phyloP scores from a whole-genome alignment of 768 basidiomycete genomes.

The Neoboletus subvelutipes region DNA sequence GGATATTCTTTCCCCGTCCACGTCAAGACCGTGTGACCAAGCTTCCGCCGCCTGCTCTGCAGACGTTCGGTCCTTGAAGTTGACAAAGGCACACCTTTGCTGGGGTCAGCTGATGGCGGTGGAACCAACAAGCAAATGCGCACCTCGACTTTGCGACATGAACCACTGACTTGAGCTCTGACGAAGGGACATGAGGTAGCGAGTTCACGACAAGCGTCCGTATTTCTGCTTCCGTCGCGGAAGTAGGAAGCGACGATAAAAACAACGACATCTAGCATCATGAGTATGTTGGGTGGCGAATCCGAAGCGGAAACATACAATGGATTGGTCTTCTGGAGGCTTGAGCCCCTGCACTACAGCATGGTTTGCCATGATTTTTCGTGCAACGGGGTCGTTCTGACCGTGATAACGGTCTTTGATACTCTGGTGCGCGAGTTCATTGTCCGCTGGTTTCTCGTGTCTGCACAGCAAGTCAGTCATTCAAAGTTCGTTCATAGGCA shows the following conservation, averaged over 20 bases:
- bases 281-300: conserved; percentile 2
- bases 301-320: conserved; percentile 54
- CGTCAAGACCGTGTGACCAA: conserved; percentile 88
- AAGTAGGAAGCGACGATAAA: conserved; percentile 68
- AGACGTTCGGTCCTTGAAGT: conserved; percentile 78
- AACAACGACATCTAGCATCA: conserved; percentile 75
- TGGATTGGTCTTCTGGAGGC: conserved; percentile 82
- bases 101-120: neutral
- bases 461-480: conserved; percentile 36
- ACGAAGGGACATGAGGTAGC: conserved; percentile 59
- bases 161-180: conserved; percentile 78
- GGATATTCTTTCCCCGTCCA: conserved; percentile 69
- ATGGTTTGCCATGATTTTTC: conserved; percentile 79
- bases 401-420: conserved; percentile 95
- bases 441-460: conserved; percentile 85
- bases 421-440: conserved; percentile 86
- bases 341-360: conserved; percentile 82
- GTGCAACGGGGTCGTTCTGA: conserved; percentile 88
- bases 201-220: conserved; percentile 71
- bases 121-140: conserved; percentile 8
- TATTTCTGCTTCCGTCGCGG: conserved; percentile 70
- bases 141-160: conserved; percentile 80
- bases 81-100: conserved; percentile 88
- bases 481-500: neutral
- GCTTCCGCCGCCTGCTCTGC: conserved; percentile 88